A percentile compares a stretch with the other conserved stretches of the same genome.
phyloP scores from a whole-genome alignment of 2,329 filamentous ascomycete genomes.

The Macrophomina phaseolina region DNA sequence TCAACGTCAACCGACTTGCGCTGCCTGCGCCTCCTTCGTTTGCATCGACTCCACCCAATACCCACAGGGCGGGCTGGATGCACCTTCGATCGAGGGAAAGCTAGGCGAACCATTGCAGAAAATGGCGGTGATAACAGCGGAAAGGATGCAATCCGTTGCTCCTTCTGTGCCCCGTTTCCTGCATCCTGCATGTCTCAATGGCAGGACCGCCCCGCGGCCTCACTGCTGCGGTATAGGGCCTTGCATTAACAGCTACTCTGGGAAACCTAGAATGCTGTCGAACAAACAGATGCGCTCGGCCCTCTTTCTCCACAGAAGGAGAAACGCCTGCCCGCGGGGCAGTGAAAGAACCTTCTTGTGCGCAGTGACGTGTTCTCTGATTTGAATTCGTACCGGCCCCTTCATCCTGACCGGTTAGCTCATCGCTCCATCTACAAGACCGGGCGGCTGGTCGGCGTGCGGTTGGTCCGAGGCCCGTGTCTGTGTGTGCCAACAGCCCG shows the following conservation, averaged over 20 bases:
- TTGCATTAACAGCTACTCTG: neutral
- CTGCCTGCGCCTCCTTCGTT: conserved; percentile 7
- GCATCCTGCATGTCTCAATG: conserved; percentile 9
- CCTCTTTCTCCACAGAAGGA: conserved; percentile 16
- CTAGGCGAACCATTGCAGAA: neutral
- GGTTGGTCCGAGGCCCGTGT: neutral
- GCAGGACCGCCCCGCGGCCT: conserved; percentile 1
- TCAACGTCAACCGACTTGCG: neutral
- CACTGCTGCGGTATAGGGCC: conserved; percentile 15
- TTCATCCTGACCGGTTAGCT: neutral
- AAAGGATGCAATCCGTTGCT: neutral
- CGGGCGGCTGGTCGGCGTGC: neutral
- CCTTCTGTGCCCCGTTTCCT: neutral
- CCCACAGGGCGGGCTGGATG: conserved; percentile 6
- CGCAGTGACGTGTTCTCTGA: neutral
- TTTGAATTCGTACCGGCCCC: neutral
- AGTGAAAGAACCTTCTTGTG: neutral
- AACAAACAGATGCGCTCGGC: conserved; percentile 12
- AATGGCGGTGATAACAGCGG: conserved; percentile 17
- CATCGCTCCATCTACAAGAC: neutral
- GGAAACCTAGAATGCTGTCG: conserved; percentile 5
- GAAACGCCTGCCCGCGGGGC: neutral
- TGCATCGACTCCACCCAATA: conserved; percentile 3
- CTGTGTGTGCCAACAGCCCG: neutral
- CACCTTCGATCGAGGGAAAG: neutral